Evolutionary conservation across 108 stramenopile species (phyloP).

Genomic region (Stephanodiscus minutulus): DNA sequence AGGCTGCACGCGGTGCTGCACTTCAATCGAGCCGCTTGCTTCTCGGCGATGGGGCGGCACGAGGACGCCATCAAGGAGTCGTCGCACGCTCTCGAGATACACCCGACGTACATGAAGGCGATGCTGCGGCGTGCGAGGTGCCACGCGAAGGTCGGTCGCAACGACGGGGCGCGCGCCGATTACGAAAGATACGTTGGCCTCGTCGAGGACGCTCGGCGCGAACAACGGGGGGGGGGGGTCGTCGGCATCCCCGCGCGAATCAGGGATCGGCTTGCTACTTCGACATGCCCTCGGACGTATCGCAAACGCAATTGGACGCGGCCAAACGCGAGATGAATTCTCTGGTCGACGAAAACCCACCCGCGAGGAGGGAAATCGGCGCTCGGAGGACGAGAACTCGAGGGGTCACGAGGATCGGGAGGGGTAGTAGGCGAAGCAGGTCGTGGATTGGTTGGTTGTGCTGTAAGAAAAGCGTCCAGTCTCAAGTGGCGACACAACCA

Average conservation of each 20-base stretch:
- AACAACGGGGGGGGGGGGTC: constrained; percentile 2
- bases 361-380: constrained; percentile 10
- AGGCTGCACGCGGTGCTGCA: constrained; percentile 50
- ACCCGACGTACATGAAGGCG: constrained; percentile 50
- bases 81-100: constrained; percentile 44
- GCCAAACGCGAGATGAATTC: constrained; percentile 62
- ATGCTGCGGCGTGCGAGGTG: constrained; percentile 48
- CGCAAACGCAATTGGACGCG: constrained; percentile 40
- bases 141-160: constrained; percentile 29
- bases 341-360: constrained; percentile 27
- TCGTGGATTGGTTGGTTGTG: not conserved
- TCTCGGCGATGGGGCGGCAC: constrained; percentile 39
- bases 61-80: constrained; percentile 47
- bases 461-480: not conserved
- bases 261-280: constrained; percentile 61
- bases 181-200: constrained; percentile 30
- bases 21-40: constrained; percentile 54
- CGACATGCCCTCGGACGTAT: constrained; percentile 69
- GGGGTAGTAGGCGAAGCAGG: too few relatives aligned
- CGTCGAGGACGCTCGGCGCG: constrained; percentile 19
- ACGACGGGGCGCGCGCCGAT: constrained; percentile 29
- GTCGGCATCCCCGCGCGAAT: constrained; percentile 22
- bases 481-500: constrained; percentile 3
- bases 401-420: not conserved
- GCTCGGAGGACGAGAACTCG: not conserved